phyloP scores from a whole-genome alignment of 1,284 basidiomycete genomes.

The Takashimella koratensis region DNA sequence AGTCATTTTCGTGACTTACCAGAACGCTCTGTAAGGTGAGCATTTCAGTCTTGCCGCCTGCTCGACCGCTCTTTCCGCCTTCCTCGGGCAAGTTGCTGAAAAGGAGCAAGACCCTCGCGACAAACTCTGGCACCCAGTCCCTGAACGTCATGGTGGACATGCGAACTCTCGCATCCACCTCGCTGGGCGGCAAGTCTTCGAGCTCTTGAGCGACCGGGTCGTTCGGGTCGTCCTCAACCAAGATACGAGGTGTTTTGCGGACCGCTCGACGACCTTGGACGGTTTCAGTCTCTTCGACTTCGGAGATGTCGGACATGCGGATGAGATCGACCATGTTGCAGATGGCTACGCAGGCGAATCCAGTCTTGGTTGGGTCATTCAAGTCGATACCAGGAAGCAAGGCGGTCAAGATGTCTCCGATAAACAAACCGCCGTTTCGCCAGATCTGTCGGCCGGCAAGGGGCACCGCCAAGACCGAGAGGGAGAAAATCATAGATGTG shows the following conservation, averaged over 20 bases:
- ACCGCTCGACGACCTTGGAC: slow-evolving; percentile 23
- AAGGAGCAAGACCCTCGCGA: slow-evolving; percentile 78
- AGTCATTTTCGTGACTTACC: slow-evolving; percentile 15
- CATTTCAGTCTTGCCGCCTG: slow-evolving; percentile 49
- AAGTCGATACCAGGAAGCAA: slow-evolving; percentile 68
- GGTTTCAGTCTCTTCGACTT: slow-evolving; percentile 24
- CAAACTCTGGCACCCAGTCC: slow-evolving; percentile 86
- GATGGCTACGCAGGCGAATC: slow-evolving; percentile 53
- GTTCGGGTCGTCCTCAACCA: slow-evolving; percentile 39
- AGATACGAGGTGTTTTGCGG: slow-evolving; percentile 18
- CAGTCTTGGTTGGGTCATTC: slow-evolving; percentile 90
- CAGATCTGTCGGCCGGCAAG: slow-evolving; percentile 72
- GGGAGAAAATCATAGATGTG: slow-evolving; percentile 80
- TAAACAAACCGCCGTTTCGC: slow-evolving; percentile 76
- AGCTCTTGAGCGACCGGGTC: slow-evolving; percentile 38
- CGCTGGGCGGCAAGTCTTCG: slow-evolving; percentile 35
- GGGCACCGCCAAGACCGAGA: slow-evolving; percentile 75
- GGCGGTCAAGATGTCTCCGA: slow-evolving; percentile 83
- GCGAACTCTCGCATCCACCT: slow-evolving; percentile 39
- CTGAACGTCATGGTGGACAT: slow-evolving; percentile 42
- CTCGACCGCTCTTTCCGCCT: slow-evolving; percentile 45
- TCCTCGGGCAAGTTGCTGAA: slow-evolving; percentile 93
- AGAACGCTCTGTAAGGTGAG: slow-evolving; percentile 36
- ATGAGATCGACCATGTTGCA: slow-evolving; percentile 72
- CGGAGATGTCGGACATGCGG: slow-evolving; percentile 56